phyloP scores from a whole-genome alignment of 495 filamentous ascomycete species.

The Penicillium maclennaniae region DNA sequence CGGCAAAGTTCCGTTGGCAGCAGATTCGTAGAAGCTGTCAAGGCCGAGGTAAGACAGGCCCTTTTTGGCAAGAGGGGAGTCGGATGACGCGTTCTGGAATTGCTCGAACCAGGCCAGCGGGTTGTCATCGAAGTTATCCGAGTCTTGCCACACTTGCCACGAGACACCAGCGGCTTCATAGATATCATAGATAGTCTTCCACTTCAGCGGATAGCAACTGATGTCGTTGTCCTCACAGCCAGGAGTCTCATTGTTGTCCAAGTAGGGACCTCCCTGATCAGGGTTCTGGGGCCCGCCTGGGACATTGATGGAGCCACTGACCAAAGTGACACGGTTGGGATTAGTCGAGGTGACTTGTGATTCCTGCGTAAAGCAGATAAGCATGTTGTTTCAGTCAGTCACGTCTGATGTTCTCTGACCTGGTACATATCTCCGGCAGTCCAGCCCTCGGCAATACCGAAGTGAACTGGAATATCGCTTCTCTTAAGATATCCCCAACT shows the following conservation, averaged over 20 bases:
- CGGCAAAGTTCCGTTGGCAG: constrained; percentile 50
- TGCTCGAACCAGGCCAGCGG: constrained; percentile 53
- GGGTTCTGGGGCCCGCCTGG: constrained; percentile 45
- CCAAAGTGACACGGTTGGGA: constrained; percentile 53
- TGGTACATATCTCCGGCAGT: constrained; percentile 56
- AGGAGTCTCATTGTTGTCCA: constrained; percentile 55
- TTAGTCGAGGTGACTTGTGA: constrained; percentile 51
- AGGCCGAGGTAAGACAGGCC: constrained; percentile 45
- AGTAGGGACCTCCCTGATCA: constrained; percentile 46
- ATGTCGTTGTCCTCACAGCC: constrained; percentile 42
- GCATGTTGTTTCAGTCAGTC: neutral
- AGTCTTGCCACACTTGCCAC: constrained; percentile 54
- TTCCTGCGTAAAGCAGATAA: constrained; percentile 29
- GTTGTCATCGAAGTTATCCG: constrained; percentile 55
- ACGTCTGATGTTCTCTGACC: constrained; percentile 11
- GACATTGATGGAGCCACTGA: constrained; percentile 50
- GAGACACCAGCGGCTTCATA: constrained; percentile 51
- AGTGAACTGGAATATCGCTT: constrained; percentile 50
- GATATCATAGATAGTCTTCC: constrained; percentile 51
- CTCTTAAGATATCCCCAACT: constrained; percentile 50
- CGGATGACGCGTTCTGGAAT: constrained; percentile 41
- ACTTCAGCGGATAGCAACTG: constrained; percentile 53
- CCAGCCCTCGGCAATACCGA: constrained; percentile 52
- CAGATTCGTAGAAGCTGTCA: constrained; percentile 47
- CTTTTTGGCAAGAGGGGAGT: constrained; percentile 37